Base-by-base conservation (phyloP, 352 stramenopile species). In the Phytophthora pini region DNA sequence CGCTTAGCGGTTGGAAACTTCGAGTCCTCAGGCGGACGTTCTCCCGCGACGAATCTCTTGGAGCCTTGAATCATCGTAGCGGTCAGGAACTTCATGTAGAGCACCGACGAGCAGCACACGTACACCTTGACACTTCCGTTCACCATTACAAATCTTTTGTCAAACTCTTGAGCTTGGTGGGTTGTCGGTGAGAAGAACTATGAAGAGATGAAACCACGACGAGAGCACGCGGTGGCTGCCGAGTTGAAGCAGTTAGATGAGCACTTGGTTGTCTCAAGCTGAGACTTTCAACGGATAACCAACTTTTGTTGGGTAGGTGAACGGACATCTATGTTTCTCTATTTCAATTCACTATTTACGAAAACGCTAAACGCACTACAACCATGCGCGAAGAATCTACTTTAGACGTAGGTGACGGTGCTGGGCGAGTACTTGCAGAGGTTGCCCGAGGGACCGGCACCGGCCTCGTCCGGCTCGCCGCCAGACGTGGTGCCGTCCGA, bases 1-100 rank as follows among this genome's bases (percentile, higher is more conserved):
- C 65, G 46, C 56, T 74, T 61, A 26, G 70, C 61, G 20, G 69
- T 26, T 9, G 36, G 46, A 11, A 89, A 64, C 46, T 68, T 79
- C 27, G 60, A 67, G 57, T 92, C 83, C 61, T 92, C 80, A 2
- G 83, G 79, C 20, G 82, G 68, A 29, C 83, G 83, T 1, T 59
- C 68, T 13, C 79, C 81, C 3, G 79, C 48, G 29, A 39, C 45
- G 65, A 89, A 92, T 29, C 75, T 88, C 73, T 76, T 82, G 56
- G 57, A 54, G 22, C 71, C 76, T 59, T 90, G 79, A 47, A 88
- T 80, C 47, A 70, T 68, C n/a, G 72, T 77, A 5, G 66, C 67
- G 32, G 56, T 48, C 44, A 92, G 47, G 70, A 88, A 90, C 72
- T 92, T 92, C 69, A 80, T 32, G 59, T 88, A 92, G 31, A 83